A percentile compares a stretch with the other conserved stretches of the same genome.
Conservation (phyloP, 179 eudicot genomes). For the Silene coronaria region DNA sequence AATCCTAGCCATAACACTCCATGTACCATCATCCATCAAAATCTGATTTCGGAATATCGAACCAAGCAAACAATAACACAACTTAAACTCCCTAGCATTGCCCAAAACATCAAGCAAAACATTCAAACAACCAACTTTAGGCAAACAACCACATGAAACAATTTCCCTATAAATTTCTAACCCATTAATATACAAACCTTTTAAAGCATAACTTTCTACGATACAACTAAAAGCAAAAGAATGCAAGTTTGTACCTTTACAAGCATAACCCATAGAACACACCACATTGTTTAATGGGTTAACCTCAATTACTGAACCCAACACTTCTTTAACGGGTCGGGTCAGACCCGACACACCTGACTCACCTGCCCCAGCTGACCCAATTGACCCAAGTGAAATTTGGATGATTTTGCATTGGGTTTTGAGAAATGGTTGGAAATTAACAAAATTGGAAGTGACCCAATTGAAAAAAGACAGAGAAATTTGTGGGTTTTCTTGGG, state of each 20-base stretch:
- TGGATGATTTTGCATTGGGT: slow-evolving; percentile 37
- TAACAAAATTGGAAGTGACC: slow-evolving; percentile 47
- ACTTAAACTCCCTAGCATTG: slow-evolving; percentile 36
- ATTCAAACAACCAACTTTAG: slow-evolving; percentile 48
- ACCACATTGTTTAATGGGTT: slow-evolving; percentile 45
- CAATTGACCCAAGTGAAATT: slow-evolving; percentile 31
- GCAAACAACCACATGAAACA: slow-evolving; percentile 30
- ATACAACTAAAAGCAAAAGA: slow-evolving; percentile 43
- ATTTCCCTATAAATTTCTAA: slow-evolving; percentile 43
- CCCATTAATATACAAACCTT: slow-evolving; percentile 40
- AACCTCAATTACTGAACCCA: slow-evolving; percentile 44
- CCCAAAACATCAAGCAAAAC: slow-evolving; percentile 44
- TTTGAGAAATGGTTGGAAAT: slow-evolving; percentile 53
- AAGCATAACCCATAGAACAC: slow-evolving; percentile 32
- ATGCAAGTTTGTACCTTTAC: slow-evolving; percentile 40
- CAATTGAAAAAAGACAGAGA: slow-evolving; percentile 68
- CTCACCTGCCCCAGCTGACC: too few relatives aligned
- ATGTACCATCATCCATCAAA: slow-evolving; percentile 38
- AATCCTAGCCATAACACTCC: slow-evolving; percentile 51
- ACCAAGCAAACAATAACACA: slow-evolving; percentile 57
- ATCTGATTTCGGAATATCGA: slow-evolving; percentile 53
- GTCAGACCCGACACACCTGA: slow-evolving; percentile 31
- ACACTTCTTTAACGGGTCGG: slow-evolving; percentile 41
- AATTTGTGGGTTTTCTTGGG: slow-evolving; percentile 49
- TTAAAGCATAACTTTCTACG: slow-evolving; percentile 49